phyloP scores from a whole-genome alignment of 768 basidiomycete genomes.

The Russula lepida region DNA sequence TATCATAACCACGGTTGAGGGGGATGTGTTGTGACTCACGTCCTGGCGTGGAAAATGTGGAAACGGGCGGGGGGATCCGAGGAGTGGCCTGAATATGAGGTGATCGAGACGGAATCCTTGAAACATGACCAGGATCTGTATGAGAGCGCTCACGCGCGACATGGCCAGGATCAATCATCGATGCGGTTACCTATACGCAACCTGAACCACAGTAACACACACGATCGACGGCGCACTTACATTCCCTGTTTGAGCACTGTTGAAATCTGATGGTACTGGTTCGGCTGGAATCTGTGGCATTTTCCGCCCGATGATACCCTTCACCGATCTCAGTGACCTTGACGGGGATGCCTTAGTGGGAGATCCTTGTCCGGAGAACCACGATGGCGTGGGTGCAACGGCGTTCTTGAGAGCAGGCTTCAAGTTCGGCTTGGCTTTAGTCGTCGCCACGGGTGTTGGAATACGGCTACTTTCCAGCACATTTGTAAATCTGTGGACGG shows the following conservation, averaged over 20 bases:
- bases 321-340: constrained; percentile 16
- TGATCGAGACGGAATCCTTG: constrained; percentile 15
- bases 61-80: constrained; percentile 13
- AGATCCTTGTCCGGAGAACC: not conserved
- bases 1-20: constrained; percentile 9
- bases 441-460: constrained; percentile 4
- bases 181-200: not conserved
- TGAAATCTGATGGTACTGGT: not conserved
- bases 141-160: constrained; percentile 17
- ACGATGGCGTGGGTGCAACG: not conserved
- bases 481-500: not conserved
- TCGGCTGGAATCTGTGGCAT: constrained; percentile 9
- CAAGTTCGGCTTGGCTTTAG: constrained; percentile 10
- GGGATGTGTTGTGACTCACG: not conserved
- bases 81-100: constrained; percentile 4
- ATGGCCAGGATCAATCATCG: not conserved
- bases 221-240: not conserved
- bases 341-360: constrained; percentile 19
- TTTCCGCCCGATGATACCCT: constrained; percentile 17
- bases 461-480: constrained; percentile 12
- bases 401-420: constrained; percentile 20
- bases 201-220: not conserved
- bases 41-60: constrained; percentile 1
- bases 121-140: constrained; percentile 19
- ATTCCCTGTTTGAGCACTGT: not conserved